phyloP scores from a whole-genome alignment of 371 early-diverging fungal genomes.

The Haplosporangium sp. region DNA sequence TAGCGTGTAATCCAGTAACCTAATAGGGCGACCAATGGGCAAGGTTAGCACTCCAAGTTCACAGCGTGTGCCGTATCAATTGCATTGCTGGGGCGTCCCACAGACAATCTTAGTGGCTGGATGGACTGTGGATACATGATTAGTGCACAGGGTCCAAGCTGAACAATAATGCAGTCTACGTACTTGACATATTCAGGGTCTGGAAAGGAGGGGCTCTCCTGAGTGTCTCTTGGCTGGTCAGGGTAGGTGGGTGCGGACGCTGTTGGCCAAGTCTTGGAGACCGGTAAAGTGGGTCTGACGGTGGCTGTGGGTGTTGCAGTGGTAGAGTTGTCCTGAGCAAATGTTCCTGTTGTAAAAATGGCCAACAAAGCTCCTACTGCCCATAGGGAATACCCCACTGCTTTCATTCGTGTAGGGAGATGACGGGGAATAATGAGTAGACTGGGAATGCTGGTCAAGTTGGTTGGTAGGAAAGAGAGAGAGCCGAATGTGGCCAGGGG shows the following conservation, averaged over 20 bases:
- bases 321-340: neutral
- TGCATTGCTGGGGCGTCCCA: neutral
- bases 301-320: neutral
- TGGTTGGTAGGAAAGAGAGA: no score
- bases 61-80: neutral
- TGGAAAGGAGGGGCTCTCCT: constrained; percentile 39
- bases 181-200: constrained; percentile 56
- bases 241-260: constrained; percentile 13
- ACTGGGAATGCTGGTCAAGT: no score
- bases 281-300: constrained; percentile 11
- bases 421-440: neutral
- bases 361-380: neutral
- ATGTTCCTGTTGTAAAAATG: neutral
- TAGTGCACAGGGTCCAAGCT: no score
- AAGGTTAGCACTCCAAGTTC: neutral
- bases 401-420: neutral
- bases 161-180: neutral
- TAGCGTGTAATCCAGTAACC: constrained; percentile 60
- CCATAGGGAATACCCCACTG: neutral
- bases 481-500: no score
- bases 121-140: neutral
- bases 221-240: constrained; percentile 9
- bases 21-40: neutral
- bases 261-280: neutral
- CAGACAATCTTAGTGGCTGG: no score